These are phyloP conservation scores for Begonia fuchsioides DNA, from an alignment of 306 rosid genomes.

Conservation along the genomic window DNA sequence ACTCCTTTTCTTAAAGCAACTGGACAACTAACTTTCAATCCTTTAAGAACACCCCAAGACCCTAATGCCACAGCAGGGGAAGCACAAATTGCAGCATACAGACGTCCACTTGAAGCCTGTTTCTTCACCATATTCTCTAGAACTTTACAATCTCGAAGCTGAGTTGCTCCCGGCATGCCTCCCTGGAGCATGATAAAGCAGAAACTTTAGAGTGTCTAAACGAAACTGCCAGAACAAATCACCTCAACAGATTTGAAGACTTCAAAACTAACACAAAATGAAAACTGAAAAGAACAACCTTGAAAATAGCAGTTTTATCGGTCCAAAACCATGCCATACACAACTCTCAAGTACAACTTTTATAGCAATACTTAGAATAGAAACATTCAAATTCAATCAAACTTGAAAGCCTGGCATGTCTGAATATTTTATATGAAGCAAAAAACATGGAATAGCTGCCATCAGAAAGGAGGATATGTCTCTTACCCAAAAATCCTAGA, in stretches of 20 bases:
- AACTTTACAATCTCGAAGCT: constrained; percentile 35
- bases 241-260: neutral
- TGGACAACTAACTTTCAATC: constrained; percentile 45
- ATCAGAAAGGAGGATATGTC: too few species aligned
- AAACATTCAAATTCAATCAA: too few species aligned
- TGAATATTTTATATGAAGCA: too few species aligned
- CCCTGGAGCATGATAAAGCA: constrained; percentile 33
- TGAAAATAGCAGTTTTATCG: too few species aligned
- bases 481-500: too few species aligned
- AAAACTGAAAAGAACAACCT: too few species aligned
- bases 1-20: constrained; percentile 1
- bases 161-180: constrained; percentile 66
- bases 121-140: constrained; percentile 42
- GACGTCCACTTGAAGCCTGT: constrained; percentile 65
- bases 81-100: constrained; percentile 80
- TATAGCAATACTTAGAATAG: too few species aligned
- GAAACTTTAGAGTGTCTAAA: constrained; percentile 5
- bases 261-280: neutral
- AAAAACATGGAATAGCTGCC: too few species aligned
- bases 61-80: constrained; percentile 87
- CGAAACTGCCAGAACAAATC: neutral
- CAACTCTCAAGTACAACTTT: too few species aligned
- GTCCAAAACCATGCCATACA: too few species aligned
- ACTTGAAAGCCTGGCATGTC: too few species aligned
- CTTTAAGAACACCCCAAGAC: constrained; percentile 80